Evolutionary conservation across 1,284 basidiomycete species (phyloP), one percentile per base, ranked within the genome.

Genomic region (Heterobasidion occidentale): DNA sequence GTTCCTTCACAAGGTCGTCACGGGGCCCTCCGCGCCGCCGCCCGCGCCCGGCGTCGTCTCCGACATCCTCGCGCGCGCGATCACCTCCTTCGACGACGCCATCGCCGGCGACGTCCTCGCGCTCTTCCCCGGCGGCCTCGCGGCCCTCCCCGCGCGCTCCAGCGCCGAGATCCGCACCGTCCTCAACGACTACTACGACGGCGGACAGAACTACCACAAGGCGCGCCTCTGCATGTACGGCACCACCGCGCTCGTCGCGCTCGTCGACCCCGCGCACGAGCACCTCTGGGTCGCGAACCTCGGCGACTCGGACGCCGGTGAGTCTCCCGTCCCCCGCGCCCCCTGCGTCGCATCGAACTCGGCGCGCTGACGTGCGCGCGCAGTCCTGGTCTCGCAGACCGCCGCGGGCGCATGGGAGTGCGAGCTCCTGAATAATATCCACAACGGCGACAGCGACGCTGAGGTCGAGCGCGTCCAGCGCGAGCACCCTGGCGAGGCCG

Each of bases 221-320:
- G 80, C 80, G 14, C 69, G 80, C 51, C 70, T 86, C 46, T 86
- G 84, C 65, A 86, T 89, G 82, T 83, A 86, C 60, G 86, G 86
- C 15, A 87, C 84, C 2, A 89, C 86, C 2, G 84, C 81, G 6
- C 75, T 88, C 46, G 78, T 88, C 42, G 78, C 85, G 3, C 74
- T 88, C 47, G 74, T 86, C 35, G 86, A 88, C 67, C 84, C 84
- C 48, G 72, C 77, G 14, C 77, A 80, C 57, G 70, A 78, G 63
- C 80, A 88, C 59, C 69, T 88, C 12, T 88, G 86, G 84, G 70
- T 88, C 36, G 86, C 85, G 0, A 87, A 86, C 61, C 71, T 88
- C 14, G 86, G 86, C 5, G 86, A 88, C 63, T 87, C 86, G 65
- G 81, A 85, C 72, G 86, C 83, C 54, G 72, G 86, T 84, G 62